Base-by-base conservation (phyloP, 2,329 filamentous ascomycete species). In the Gliomastix tumulicola region DNA sequence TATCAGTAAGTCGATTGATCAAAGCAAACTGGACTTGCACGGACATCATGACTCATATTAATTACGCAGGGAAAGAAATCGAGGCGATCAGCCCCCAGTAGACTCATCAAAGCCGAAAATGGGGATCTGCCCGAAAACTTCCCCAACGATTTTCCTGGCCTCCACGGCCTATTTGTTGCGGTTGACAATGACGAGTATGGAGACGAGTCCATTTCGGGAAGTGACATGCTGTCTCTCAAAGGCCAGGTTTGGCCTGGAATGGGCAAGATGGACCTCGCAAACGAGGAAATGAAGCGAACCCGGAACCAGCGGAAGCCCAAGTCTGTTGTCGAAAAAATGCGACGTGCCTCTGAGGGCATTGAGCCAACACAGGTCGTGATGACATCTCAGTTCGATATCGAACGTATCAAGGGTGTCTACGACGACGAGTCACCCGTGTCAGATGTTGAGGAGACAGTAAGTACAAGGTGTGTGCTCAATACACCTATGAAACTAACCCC, bases 211-310 rank as follows among this genome's bases (percentile, higher is more conserved):
- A 39, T 47, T 13, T 33, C 38, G 3, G 42, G 39, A 21, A 38
- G 45, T 21, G 60, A 63, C 20, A 55, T 52, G 41, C 43, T 63
- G 42, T 52, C 57, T 10, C 68, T 88, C 36, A 89, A 89, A 55
- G 84, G 84, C 3, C 65, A 81, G n/a, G 65, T 77, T 32, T 88
- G 80, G 70, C 80, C 82, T 4, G 85, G 85, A 15, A 89, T 89
- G 84, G 74, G 76, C 36, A 70, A 87, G n/a, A 88, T 89, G 53
- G 85, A 90, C 56, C 79, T 85, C 36, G 85, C 85, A 5, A 84
- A 81, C 5, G 72, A 79, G 13, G 76, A 82, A 42, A 82, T 84
- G 69, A 82, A 78, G 48, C 73, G 80, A 32, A 85, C 78, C 61
- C 71, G 85, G 35, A 89, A 89, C 53, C 85, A 90, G 58, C 79